Evolutionary conservation across 2,329 filamentous ascomycete species (phyloP).

Genomic region (Dothistroma pini): DNA sequence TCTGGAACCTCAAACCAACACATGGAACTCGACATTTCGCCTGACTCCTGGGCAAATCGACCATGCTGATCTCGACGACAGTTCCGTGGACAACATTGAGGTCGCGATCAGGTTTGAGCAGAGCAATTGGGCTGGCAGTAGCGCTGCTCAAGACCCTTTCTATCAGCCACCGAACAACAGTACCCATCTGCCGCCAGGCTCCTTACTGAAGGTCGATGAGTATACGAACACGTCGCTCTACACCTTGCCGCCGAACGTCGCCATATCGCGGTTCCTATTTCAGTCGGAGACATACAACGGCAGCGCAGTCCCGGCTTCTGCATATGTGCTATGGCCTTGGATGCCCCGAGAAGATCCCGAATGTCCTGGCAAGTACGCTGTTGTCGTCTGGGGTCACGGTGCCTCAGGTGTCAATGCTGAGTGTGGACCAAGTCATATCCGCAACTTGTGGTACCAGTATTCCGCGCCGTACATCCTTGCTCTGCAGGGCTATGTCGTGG

Average conservation of each 20-base stretch:
- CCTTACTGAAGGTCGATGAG: constrained; percentile 41
- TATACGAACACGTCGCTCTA: constrained; percentile 40
- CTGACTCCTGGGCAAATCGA: constrained; percentile 21
- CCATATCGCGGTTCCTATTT: constrained; percentile 51
- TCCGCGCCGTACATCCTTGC: constrained; percentile 31
- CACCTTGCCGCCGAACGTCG: constrained; percentile 40
- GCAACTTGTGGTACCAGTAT: constrained; percentile 29
- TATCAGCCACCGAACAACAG: constrained; percentile 34
- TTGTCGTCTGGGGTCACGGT: constrained; percentile 26
- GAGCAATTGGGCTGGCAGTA: constrained; percentile 27
- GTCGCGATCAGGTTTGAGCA: constrained; percentile 29
- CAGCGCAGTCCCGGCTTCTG: constrained; percentile 47
- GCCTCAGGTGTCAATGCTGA: constrained; percentile 23
- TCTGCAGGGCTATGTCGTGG: constrained; percentile 31
- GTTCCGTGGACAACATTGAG: constrained; percentile 24
- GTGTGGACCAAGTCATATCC: constrained; percentile 29
- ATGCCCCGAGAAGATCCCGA: constrained; percentile 22
- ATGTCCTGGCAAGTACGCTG: constrained; percentile 14
- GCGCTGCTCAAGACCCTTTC: constrained; percentile 38
- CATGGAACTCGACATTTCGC: constrained; percentile 27
- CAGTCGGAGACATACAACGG: constrained; percentile 46
- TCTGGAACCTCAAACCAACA: constrained; percentile 20
- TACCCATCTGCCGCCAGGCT: constrained; percentile 30
- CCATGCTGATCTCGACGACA: constrained; percentile 18
- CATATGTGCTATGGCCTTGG: constrained; percentile 51